Conservation (phyloP, 192 early-diverging fungal genomes). For the Coemansia sp. region DNA sequence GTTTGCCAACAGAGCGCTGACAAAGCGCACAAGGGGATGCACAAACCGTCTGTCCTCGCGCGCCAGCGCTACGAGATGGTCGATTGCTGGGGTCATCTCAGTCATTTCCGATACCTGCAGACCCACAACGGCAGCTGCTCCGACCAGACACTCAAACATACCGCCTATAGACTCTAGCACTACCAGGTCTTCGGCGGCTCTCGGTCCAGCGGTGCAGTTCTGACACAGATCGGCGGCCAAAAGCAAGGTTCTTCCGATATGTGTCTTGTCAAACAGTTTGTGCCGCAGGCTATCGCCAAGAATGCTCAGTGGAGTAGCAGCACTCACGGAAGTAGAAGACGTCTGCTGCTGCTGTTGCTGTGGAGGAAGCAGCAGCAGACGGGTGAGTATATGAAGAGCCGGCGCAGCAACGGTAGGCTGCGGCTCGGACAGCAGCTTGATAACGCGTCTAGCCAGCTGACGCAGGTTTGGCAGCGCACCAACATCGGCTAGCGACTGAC, state of each 20-base stretch:
- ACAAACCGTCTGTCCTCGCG: slow-evolving; percentile 27
- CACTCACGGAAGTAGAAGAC: neutral
- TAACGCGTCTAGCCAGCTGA: slow-evolving; percentile 20
- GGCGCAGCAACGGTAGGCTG: slow-evolving; percentile 23
- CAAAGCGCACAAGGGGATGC: slow-evolving; percentile 16
- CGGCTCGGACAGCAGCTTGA: slow-evolving; percentile 31
- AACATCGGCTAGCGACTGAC: neutral
- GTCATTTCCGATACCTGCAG: slow-evolving; percentile 4
- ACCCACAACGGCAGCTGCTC: too few species aligned
- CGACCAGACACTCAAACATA: slow-evolving; percentile 6
- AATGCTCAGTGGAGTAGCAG: slow-evolving; percentile 10
- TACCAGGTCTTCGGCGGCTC: slow-evolving; percentile 6
- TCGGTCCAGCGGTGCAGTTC: slow-evolving; percentile 26
- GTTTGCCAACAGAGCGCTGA: neutral
- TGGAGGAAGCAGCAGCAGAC: slow-evolving; percentile 17
- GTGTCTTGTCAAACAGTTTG: slow-evolving; percentile 37
- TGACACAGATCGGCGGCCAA: slow-evolving; percentile 31
- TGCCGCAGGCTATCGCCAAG: slow-evolving; percentile 18
- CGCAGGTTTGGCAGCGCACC: slow-evolving; percentile 4
- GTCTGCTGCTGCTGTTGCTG: too few species aligned
- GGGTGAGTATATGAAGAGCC: slow-evolving; percentile 29
- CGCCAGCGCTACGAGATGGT: slow-evolving; percentile 19
- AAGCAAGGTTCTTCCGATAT: slow-evolving; percentile 30
- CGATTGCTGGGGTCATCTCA: slow-evolving; percentile 12
- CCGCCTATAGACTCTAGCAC: slow-evolving; percentile 24